Conservation (phyloP, 2,329 filamentous ascomycete genomes). For the Aspergillus calidoustus region DNA sequence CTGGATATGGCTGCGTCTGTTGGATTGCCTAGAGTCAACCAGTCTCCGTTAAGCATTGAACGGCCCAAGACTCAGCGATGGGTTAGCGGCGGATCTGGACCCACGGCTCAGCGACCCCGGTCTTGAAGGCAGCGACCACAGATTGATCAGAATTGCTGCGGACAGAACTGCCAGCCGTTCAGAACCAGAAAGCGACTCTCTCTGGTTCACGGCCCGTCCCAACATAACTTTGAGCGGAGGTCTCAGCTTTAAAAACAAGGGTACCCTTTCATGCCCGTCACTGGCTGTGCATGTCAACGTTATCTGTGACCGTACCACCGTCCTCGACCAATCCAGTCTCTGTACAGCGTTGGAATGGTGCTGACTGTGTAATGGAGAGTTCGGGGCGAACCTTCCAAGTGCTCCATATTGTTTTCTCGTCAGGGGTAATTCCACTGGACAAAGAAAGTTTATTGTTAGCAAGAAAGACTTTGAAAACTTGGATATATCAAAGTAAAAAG, state of each 20-base stretch:
- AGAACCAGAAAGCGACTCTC: slow-evolving; percentile 13
- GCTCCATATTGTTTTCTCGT: not conserved
- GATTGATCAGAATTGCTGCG: not conserved
- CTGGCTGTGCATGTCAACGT: slow-evolving; percentile 18
- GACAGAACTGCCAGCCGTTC: slow-evolving; percentile 15
- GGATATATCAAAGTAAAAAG: not conserved
- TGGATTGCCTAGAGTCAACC: slow-evolving; percentile 17
- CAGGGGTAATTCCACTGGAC: not conserved
- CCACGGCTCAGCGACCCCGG: slow-evolving; percentile 31
- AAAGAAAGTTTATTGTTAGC: slow-evolving; percentile 9
- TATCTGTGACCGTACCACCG: slow-evolving; percentile 14
- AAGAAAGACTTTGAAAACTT: not conserved
- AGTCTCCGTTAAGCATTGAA: slow-evolving; percentile 25
- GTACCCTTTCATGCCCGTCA: slow-evolving; percentile 14
- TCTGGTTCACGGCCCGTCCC: slow-evolving; percentile 21
- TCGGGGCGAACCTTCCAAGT: slow-evolving; percentile 35
- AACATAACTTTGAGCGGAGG: slow-evolving; percentile 15
- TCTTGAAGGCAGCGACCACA: not conserved
- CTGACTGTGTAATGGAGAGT: slow-evolving; percentile 24
- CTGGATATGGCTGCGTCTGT: slow-evolving; percentile 23
- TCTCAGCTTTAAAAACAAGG: slow-evolving; percentile 22
- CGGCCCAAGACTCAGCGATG: slow-evolving; percentile 19
- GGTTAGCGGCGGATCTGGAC: slow-evolving; percentile 33
- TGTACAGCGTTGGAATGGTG: not conserved
- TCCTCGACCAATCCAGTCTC: slow-evolving; percentile 7